phyloP scores from a whole-genome alignment of 23 red algal species.

The Gracilaria gracilis region DNA sequence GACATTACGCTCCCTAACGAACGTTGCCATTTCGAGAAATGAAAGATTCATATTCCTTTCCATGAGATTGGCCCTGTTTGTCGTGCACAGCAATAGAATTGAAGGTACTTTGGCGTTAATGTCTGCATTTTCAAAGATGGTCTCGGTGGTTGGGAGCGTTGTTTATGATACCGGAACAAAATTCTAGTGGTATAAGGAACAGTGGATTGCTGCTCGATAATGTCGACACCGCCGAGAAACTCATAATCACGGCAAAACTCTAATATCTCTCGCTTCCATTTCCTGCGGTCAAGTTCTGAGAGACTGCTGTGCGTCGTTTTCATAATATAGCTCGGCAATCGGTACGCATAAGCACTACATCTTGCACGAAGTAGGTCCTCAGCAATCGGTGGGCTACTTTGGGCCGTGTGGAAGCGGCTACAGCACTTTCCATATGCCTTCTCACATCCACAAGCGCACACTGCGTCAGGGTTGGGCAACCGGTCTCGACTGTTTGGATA shows the following conservation, averaged over 20 bases:
- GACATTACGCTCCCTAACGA: conserved; percentile 73
- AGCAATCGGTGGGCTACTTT: conserved; percentile 59
- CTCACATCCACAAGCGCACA: conserved; percentile 80
- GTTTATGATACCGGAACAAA: conserved; percentile 71
- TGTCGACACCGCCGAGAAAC: conserved; percentile 83
- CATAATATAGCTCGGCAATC: conserved; percentile 94
- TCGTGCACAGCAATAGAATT: not conserved
- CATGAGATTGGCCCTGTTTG: conserved; percentile 48
- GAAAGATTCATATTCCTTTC: conserved; percentile 53
- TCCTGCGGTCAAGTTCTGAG: conserved; percentile 74
- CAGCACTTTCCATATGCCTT: conserved; percentile 89
- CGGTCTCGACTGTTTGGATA: conserved; percentile 27
- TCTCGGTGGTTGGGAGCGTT: not conserved
- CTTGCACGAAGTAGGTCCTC: conserved; percentile 86
- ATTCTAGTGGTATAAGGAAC: conserved; percentile 81
- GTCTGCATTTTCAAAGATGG: not conserved
- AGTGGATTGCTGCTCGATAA: conserved; percentile 82
- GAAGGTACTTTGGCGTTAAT: not conserved
- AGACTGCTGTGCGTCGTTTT: conserved; percentile 80
- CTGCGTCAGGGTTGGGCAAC: conserved; percentile 52
- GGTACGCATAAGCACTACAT: conserved; percentile 85
- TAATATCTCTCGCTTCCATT: conserved; percentile 91
- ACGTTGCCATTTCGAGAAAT: conserved; percentile 85
- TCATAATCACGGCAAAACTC: conserved; percentile 93
- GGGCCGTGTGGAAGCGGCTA: conserved; percentile 81